Evolutionary conservation across 148 eudicot species (phyloP).

Genomic region (Drosera capensis): DNA sequence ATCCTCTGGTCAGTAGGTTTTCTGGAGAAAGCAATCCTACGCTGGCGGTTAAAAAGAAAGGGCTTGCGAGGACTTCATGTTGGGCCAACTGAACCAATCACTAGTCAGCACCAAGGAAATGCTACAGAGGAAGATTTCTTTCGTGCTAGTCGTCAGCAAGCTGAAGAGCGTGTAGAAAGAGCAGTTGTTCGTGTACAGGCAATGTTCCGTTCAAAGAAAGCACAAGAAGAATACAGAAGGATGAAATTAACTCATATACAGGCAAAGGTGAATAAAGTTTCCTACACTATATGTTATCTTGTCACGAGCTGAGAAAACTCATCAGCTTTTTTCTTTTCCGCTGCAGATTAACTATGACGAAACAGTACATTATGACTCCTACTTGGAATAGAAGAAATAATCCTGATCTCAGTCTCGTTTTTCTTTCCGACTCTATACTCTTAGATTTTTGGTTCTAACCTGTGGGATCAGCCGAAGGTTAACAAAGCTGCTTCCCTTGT

Average conservation of each 20-base stretch:
- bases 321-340: too few relatives aligned
- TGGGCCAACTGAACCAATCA: conserved; percentile 18
- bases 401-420: too few relatives aligned
- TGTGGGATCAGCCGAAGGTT: too few relatives aligned
- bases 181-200: conserved; percentile 84
- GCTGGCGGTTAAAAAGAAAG: conserved; percentile 77
- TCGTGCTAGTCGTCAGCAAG: conserved; percentile 72
- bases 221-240: conserved; percentile 79
- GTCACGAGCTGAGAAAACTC: too few relatives aligned
- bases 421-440: too few relatives aligned
- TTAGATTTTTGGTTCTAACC: too few relatives aligned
- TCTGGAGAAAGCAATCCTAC: conserved; percentile 74
- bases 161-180: conserved; percentile 84
- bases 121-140: conserved; percentile 74
- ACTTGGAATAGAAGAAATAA: too few relatives aligned
- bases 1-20: conserved; percentile 83
- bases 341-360: too few relatives aligned
- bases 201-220: conserved; percentile 83
- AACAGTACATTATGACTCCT: too few relatives aligned
- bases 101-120: conserved; percentile 24
- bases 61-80: conserved; percentile 74
- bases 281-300: neutral
- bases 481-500: too few relatives aligned
- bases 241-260: conserved; percentile 60
- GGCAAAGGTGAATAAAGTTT: conserved; percentile 28